Base-by-base conservation (phyloP, 2,329 filamentous ascomycete genomes). In the Blastomyces percursus region DNA sequence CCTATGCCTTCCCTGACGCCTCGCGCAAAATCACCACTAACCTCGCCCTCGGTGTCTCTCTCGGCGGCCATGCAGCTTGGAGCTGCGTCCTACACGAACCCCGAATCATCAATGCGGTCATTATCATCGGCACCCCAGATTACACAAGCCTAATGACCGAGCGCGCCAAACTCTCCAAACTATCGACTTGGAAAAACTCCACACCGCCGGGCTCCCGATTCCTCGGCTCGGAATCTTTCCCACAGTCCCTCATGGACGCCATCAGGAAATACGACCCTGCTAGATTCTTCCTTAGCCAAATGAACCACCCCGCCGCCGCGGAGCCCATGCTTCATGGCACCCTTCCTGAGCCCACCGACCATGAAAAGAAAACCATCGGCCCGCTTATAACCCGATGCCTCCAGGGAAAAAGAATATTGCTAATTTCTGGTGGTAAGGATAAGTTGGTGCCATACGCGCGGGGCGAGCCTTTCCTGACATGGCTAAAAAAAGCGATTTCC, bases 61-160 rank as follows among this genome's bases (percentile, higher is more conserved):
- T 97, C 0, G 94, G 94, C 6, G 94, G 90, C 0, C 94, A 97
- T 73, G 85, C 88, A 14, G 86, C 88, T 1, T 97, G 93, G 91
- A 88, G 95, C 71, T 82, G 86, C 35, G 76, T 96, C 63, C 83
- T 96, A 55, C 82, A 85, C 46, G 92, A 97, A 64, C 84, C 86
- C 21, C 83, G 91, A 66, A 83, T 97, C 62, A 86, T 82, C n/a
- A 86, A 89, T 0, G 91, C 84, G 0, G 85, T 96, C 8, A 81
- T 89, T 2, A 82, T 96, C 30, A 89, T 97, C 61, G 94, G 93
- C 1, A 96, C 91, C 74, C 91, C 92, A 0, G 93, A 99, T 75
- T 96, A 90, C 69, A 84, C 86, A 66, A 80, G 89, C 73, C 78
- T 97, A 19, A 88, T 97, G 85, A 81, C 79, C 9, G 86, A 93